A percentile compares a stretch with the other conserved stretches of the same genome.
phyloP scores from a whole-genome alignment of 2,329 filamentous ascomycete species.

The Phaeomoniella chlamydospora region DNA sequence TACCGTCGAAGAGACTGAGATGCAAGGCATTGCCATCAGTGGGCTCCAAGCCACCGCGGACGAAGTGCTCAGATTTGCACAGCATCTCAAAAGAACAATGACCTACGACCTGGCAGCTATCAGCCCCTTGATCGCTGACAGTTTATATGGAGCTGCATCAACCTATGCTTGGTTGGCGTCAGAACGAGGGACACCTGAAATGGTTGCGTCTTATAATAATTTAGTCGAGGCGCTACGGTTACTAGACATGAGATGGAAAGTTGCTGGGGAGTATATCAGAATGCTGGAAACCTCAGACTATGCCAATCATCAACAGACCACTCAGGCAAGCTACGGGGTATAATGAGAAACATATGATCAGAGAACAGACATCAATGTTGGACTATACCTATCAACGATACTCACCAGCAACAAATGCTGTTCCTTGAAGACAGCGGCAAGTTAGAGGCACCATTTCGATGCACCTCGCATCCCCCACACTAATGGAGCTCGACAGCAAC shows the following conservation, averaged over 20 bases:
- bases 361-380: too few species aligned
- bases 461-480: too few species aligned
- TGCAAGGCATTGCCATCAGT: conserved; percentile 18
- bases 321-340: too few species aligned
- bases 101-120: conserved; percentile 6
- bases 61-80: conserved; percentile 8
- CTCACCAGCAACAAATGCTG: too few species aligned
- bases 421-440: too few species aligned
- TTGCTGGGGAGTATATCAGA: conserved; percentile 11
- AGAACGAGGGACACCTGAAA: conserved; percentile 14
- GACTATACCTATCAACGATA: too few species aligned
- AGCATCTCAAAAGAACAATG: conserved; percentile 6
- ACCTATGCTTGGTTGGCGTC: conserved; percentile 18
- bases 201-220: conserved; percentile 6
- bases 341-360: too few species aligned
- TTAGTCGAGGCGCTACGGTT: conserved; percentile 8
- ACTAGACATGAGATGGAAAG: conserved; percentile 10
- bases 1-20: conserved; percentile 17
- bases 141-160: conserved; percentile 19
- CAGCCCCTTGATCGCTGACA: conserved; percentile 14
- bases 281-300: conserved; percentile 7
- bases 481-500: too few species aligned
- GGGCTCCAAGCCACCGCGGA: conserved; percentile 8
- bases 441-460: too few species aligned
- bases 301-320: not conserved